A percentile compares a stretch with the other conserved stretches of the same genome.
Evolutionary conservation across 2,329 filamentous ascomycete genomes (phyloP).

Genomic region (Talaromyces islandicus): DNA sequence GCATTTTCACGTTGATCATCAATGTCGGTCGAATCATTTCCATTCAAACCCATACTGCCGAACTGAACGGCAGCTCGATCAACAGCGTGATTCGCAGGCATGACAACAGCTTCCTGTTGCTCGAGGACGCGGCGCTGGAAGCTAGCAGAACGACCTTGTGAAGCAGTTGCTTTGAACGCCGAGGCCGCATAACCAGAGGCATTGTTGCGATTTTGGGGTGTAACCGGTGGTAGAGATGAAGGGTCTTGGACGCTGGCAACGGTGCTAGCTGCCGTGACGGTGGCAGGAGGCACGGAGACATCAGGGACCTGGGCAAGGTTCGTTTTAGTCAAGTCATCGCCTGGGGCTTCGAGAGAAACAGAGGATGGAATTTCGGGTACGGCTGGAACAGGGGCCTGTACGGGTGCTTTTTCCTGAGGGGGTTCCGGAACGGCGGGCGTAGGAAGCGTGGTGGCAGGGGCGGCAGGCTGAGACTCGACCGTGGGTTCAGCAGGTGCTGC

Average conservation of each 20-base stretch:
- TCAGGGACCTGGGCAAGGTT: slow-evolving; percentile 91
- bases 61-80: slow-evolving; percentile 93
- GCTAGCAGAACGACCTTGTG: slow-evolving; percentile 62
- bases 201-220: slow-evolving; percentile 46
- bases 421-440: slow-evolving; percentile 35
- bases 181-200: slow-evolving; percentile 71
- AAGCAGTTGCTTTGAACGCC: slow-evolving; percentile 69
- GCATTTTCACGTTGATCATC: slow-evolving; percentile 93
- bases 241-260: slow-evolving; percentile 79
- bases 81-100: slow-evolving; percentile 94
- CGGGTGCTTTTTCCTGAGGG: slow-evolving; percentile 32
- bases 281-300: slow-evolving; percentile 67
- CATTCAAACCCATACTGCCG: slow-evolving; percentile 87
- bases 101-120: slow-evolving; percentile 95
- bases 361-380: slow-evolving; percentile 26
- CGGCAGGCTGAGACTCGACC: slow-evolving; percentile 35
- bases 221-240: slow-evolving; percentile 50
- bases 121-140: slow-evolving; percentile 83
- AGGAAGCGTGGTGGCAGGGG: slow-evolving; percentile 24
- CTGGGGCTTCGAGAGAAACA: slow-evolving; percentile 57
- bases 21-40: slow-evolving; percentile 59
- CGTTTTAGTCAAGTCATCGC: slow-evolving; percentile 79
- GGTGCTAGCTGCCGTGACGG: slow-evolving; percentile 82
- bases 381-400: slow-evolving; percentile 25
- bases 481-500: slow-evolving; percentile 24